phyloP scores from a whole-genome alignment of 352 stramenopile genomes.

The Phytopythium oedochilum region DNA sequence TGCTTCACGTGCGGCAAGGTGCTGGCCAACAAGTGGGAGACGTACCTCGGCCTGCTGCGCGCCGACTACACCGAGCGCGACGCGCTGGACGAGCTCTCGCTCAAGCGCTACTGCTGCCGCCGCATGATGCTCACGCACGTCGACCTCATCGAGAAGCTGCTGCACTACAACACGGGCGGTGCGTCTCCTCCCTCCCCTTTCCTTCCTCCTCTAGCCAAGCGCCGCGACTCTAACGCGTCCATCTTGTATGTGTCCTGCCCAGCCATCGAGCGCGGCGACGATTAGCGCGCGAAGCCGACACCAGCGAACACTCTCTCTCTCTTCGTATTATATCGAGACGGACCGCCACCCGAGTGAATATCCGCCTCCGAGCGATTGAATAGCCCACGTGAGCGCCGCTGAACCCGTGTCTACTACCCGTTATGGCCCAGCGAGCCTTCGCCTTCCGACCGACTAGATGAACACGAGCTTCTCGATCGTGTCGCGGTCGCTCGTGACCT shows the following conservation, averaged over 20 bases:
- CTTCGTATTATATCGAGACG: constrained; percentile 1
- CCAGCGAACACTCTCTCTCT: background rate
- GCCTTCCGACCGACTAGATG: constrained; percentile 25
- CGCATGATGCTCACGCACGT: constrained; percentile 99
- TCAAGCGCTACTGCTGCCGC: constrained; percentile 99
- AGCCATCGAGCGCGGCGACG: constrained; percentile 83
- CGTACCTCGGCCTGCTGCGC: constrained; percentile 96
- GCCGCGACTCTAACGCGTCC: background rate
- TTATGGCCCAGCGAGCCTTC: background rate
- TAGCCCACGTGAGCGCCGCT: too few relatives aligned
- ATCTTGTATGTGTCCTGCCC: constrained; percentile 9
- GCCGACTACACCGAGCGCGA: constrained; percentile 97
- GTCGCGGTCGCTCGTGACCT: constrained; percentile 31
- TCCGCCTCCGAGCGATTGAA: background rate
- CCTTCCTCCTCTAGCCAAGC: constrained; percentile 1
- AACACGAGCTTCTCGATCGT: constrained; percentile 80
- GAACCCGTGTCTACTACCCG: too few relatives aligned
- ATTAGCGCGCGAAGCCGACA: constrained; percentile 22
- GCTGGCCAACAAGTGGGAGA: constrained; percentile 99
- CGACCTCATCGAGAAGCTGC: constrained; percentile 99
- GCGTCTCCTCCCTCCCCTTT: constrained; percentile 4
- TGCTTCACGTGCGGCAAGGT: constrained; percentile 99
- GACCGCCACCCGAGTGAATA: constrained; percentile 1
- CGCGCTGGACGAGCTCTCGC: constrained; percentile 96
- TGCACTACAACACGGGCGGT: constrained; percentile 99